Evolutionary conservation across 2,329 filamentous ascomycete species (phyloP), one percentile per base, ranked within the genome.

Genomic region (Monilinia aucupariae): DNA sequence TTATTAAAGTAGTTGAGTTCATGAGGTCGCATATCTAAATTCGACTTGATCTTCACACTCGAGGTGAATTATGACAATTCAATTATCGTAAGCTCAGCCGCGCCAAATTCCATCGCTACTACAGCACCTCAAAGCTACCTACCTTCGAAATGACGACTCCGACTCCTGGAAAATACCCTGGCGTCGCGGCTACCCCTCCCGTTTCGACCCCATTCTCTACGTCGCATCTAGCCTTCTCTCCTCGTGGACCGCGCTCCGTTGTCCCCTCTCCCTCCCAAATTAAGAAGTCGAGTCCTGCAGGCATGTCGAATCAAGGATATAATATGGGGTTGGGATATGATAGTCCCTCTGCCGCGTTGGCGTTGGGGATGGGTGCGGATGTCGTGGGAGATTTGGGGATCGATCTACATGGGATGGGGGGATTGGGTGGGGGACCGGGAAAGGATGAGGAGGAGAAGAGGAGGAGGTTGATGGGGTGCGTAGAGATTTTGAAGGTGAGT

Each of bases 141-240:
- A 7, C 27, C 25, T 48, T 20, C 48, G 59, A 45, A 39, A 75
- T 75, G 73, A 69, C 73, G 5, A 75, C 73, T 51, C 73, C 73
- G 49, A 74, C 72, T 37, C 67, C 71, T 59, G 67, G 67, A 48
- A 71, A 69, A 49, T 70, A 70, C 50, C 66, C 68, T 25, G 66
- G 62, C 41, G 69, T 65, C 4, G 71, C 70, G 56, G 83, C 82
- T 3, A 87, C 85, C 7, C 85, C 85, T 17, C 84, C 85, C n/a
- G 85, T 85, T 30, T 87, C 85, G 43, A 88, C 85, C 1, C 85
- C 85, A 17, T 87, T 87, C 75, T 86, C 84, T 45, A 77, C 80
- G 30, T 70, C 69, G 79, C 80, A 55, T 49, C 78, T 79, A n/a
- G 83, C 80, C 43, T 84, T 87, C 71, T 86, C 85, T 2, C 85